Conservation (phyloP, 345 rosid species). For the Turritis glabra region DNA sequence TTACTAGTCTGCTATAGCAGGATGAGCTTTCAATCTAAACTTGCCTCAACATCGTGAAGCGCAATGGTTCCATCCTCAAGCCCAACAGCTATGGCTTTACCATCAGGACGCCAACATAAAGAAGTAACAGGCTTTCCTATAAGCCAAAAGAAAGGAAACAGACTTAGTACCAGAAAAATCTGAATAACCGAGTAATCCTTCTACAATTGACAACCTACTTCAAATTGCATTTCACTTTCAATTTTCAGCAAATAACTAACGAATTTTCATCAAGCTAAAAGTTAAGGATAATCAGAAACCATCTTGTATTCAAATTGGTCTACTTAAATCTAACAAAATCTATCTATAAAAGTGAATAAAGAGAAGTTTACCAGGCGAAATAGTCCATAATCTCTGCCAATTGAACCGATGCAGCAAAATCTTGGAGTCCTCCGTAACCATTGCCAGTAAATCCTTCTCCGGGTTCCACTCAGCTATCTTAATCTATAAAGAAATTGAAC, state of each 20-base stretch:
- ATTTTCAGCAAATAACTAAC: not conserved
- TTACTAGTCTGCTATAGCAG: not conserved
- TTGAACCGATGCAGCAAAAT: conserved; percentile 77
- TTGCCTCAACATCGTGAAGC: conserved; percentile 83
- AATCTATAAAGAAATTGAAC: conserved; percentile 39
- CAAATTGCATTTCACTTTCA: not conserved
- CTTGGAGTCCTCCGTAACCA: conserved; percentile 82
- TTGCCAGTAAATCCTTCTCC: conserved; percentile 82
- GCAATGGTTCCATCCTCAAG: conserved; percentile 83
- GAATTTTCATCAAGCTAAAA: not conserved
- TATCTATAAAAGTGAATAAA: no score
- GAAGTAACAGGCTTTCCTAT: conserved; percentile 67
- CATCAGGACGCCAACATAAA: conserved; percentile 90
- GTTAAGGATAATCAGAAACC: not conserved
- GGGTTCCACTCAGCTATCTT: conserved; percentile 84
- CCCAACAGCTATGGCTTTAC: conserved; percentile 84
- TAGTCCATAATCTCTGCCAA: conserved; percentile 92
- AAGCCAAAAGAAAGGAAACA: conserved; percentile 18
- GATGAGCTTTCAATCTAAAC: conserved; percentile 17
- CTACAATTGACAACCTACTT: not conserved
- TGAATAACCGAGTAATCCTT: conserved; percentile 5
- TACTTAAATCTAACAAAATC: not conserved
- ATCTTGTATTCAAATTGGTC: not conserved
- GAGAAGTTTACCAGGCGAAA: conserved; percentile 54
- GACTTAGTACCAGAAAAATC: not conserved